phyloP scores from a whole-genome alignment of 2,329 filamentous ascomycete species.

The Tolypocladium pustulatum region DNA sequence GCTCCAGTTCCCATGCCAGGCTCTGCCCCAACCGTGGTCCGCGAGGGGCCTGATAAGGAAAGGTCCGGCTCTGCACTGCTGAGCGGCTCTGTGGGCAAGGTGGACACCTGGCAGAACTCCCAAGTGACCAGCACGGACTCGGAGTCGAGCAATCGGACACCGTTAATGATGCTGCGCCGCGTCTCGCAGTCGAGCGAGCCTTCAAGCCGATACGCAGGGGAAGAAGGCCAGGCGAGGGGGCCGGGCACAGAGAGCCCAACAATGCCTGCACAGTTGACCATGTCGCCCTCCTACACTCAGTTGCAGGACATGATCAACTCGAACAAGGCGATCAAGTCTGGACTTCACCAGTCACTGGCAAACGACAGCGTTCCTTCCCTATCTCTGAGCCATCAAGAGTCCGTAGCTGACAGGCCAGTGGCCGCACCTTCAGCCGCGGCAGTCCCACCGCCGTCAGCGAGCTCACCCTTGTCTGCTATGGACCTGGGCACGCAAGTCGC shows the following conservation, averaged over 20 bases:
- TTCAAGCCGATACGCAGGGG: constrained; percentile 36
- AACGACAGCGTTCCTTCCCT: constrained; percentile 49
- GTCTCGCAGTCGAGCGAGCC: constrained; percentile 41
- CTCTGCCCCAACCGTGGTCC: constrained; percentile 10
- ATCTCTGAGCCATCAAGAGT: constrained; percentile 39
- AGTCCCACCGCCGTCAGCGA: constrained; percentile 16
- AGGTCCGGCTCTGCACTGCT: constrained; percentile 28
- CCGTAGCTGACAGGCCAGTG: constrained; percentile 26
- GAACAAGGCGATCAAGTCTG: constrained; percentile 47
- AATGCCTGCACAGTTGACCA: constrained; percentile 38
- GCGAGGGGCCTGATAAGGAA: constrained; percentile 21
- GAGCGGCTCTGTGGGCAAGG: constrained; percentile 23
- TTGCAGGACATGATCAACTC: constrained; percentile 51
- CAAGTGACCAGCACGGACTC: constrained; percentile 39
- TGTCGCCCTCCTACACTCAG: constrained; percentile 41
- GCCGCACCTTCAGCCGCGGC: constrained; percentile 10
- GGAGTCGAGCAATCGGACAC: constrained; percentile 25
- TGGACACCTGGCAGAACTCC: constrained; percentile 42
- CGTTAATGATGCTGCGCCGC: constrained; percentile 24
- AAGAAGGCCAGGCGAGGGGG: constrained; percentile 24
- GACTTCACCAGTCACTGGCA: constrained; percentile 41
- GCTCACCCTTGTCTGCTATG: constrained; percentile 17
- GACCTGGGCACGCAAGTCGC: constrained; percentile 30
- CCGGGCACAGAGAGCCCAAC: constrained; percentile 50
- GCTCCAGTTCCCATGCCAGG: constrained; percentile 10